Evolutionary conservation across 257 asterid genomes (phyloP).

Genomic region (Thymus mandschuricus): DNA sequence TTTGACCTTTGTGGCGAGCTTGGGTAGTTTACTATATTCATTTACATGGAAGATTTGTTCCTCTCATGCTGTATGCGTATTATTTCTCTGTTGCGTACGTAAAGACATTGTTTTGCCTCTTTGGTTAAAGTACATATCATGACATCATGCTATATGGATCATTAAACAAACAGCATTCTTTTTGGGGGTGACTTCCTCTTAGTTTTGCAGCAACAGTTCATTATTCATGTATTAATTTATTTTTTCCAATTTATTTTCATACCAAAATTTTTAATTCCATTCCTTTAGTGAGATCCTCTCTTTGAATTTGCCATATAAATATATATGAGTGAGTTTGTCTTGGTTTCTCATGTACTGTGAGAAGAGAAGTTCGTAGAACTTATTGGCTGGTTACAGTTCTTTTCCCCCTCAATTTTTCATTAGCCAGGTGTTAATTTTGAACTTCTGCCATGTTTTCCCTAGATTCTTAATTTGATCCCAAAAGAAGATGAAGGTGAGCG

Average conservation of each 20-base stretch:
- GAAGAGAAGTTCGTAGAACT: conserved; percentile 2
- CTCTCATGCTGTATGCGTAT: not conserved
- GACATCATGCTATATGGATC: not conserved
- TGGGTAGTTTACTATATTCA: conserved; percentile 12
- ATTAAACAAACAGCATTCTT: not conserved
- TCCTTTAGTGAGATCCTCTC: conserved; percentile 7
- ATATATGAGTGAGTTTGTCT: not conserved
- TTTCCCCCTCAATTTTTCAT: conserved; percentile 30
- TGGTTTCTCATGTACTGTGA: conserved; percentile 6
- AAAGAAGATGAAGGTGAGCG: conserved; percentile 84
- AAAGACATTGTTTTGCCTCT: conserved; percentile 3
- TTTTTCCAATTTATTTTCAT: not conserved
- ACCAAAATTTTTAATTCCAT: conserved; percentile 23
- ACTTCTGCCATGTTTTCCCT: conserved; percentile 19
- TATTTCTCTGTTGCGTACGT: conserved; percentile 17
- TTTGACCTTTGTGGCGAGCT: not conserved
- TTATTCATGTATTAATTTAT: not conserved
- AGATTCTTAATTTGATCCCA: conserved; percentile 86
- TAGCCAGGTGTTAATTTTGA: conserved; percentile 14
- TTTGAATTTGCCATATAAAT: conserved; percentile 5
- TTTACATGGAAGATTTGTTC: not conserved
- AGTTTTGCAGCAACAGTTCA: not conserved
- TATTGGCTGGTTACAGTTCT: conserved; percentile 16
- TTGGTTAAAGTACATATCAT: not conserved
- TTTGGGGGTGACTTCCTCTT: not conserved